Evolutionary conservation across 305 asterid genomes (phyloP), one percentile per base, ranked within the genome.

Genomic region (Andrographis paniculata): DNA sequence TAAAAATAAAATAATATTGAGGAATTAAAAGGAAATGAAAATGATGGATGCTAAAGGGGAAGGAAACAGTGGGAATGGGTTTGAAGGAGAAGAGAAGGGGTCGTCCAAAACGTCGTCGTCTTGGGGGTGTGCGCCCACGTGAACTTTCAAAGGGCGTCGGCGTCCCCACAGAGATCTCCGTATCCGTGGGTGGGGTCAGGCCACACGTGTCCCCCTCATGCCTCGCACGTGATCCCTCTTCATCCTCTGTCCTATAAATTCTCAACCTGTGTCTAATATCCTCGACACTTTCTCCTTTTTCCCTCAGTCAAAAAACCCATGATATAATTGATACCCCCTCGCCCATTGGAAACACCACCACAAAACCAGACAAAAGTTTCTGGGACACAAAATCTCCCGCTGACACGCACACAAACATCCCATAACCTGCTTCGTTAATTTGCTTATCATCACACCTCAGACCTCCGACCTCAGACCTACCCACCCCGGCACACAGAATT

Each of bases 151-250:
- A 54, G 6, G 21, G 6, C 36, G 58, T 58, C 52, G 35, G 0
- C 17, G 84, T 50, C 80, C 87, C 84, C 77, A 75, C 84, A 44
- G 20, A 62, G 84, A 83, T 83, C 65, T 71, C 69, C 91, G 68
- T 70, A 83, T 79, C 87, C 65, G 49, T 27, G 35, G 63, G 64
- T 16, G 50, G 8, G 66, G 49, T 20, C 35, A 14, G 14, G 0
- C 42, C 67, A 55, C 84, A 78, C 84, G 87, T 71, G 84, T 64
- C 15, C 15, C 42, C 68, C 69, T 53, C 75, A 46, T 42, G 74
- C 66, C 67, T 76, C 66, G 60, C 89, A 76, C 86, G 81, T 73
- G 80, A 63, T 42, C 55, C 14, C 46, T 36, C 55, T 11, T 3
- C 1, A 20, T 36, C 44, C 37, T 47, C 6, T 62, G 76, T 54